Percentiles rank a stretch among this genome's conserved stretches.
These are phyloP conservation scores for Linum trigynum DNA, from an alignment of 345 rosid genomes.

Conservation along the genomic window DNA sequence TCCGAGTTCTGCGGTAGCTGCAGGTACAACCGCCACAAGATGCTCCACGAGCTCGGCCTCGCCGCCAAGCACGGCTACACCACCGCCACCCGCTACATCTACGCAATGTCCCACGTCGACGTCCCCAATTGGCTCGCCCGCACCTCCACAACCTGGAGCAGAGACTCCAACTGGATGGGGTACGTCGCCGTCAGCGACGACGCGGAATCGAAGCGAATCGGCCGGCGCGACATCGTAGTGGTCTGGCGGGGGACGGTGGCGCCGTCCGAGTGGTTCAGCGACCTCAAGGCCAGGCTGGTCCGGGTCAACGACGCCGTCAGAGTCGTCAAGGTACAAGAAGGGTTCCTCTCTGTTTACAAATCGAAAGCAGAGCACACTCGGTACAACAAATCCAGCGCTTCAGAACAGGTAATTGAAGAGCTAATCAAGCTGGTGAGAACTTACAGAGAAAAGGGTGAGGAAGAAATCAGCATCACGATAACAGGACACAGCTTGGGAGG, in stretches of 20 bases:
- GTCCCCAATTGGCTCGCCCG: conserved; percentile 49
- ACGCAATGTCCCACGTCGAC: conserved; percentile 57
- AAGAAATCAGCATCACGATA: conserved; percentile 29
- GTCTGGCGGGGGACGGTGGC: conserved; percentile 63
- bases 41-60: conserved; percentile 19
- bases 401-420: conserved; percentile 37
- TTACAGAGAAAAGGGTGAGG: conserved; percentile 23
- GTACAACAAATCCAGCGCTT: conserved; percentile 38
- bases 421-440: conserved; percentile 18
- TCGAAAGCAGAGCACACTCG: conserved; percentile 25
- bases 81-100: conserved; percentile 38
- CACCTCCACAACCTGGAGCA: conserved; percentile 46
- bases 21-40: conserved; percentile 19
- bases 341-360: conserved; percentile 35
- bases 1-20: conserved; percentile 39
- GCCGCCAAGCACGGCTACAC: conserved; percentile 35
- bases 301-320: conserved; percentile 9
- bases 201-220: conserved; percentile 33
- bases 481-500: conserved; percentile 44
- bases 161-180: conserved; percentile 70
- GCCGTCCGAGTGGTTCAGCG: conserved; percentile 52
- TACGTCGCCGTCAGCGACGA: conserved; percentile 45
- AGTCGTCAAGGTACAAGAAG: conserved; percentile 25
- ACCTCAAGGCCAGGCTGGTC: conserved; percentile 32
- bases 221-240: conserved; percentile 50